These are phyloP conservation scores for Musa beccarii DNA, from an alignment of 176 grass and related monocot species.

Conservation along the genomic window DNA sequence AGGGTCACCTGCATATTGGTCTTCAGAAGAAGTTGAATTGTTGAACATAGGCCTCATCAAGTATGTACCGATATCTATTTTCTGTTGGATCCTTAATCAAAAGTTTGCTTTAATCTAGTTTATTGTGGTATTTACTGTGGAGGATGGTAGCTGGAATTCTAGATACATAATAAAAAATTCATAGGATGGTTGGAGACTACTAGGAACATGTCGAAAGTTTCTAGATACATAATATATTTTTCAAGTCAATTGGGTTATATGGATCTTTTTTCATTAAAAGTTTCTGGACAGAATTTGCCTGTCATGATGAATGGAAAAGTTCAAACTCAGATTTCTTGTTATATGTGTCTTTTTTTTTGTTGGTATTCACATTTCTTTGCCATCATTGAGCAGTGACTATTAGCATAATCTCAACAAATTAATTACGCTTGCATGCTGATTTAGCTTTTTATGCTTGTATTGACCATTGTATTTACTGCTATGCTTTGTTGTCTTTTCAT, in stretches of 20 bases:
- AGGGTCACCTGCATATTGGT: constrained; percentile 12
- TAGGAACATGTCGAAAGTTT: neutral
- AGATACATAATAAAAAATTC: neutral
- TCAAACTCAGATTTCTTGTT: neutral
- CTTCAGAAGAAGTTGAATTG: neutral
- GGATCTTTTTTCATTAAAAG: neutral
- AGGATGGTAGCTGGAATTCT: neutral
- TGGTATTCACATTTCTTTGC: neutral
- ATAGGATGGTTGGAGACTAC: neutral
- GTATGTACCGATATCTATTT: neutral
- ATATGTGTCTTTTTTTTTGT: neutral
- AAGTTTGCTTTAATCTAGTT: too few species aligned
- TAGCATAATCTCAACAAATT: too few species aligned
- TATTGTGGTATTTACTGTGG: neutral
- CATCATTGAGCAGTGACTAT: too few species aligned
- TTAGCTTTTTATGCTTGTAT: too few species aligned
- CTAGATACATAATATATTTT: too few species aligned
- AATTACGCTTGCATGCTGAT: too few species aligned
- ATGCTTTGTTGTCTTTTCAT: neutral
- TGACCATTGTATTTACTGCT: neutral
- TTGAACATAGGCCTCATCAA: constrained; percentile 7
- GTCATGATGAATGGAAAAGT: neutral
- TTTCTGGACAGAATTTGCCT: neutral
- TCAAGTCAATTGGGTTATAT: neutral
- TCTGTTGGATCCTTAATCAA: neutral